Percentiles rank a stretch among this genome's conserved stretches.
Conservation (phyloP, 2,329 filamentous ascomycete species). For the Anisogramma anomala region DNA sequence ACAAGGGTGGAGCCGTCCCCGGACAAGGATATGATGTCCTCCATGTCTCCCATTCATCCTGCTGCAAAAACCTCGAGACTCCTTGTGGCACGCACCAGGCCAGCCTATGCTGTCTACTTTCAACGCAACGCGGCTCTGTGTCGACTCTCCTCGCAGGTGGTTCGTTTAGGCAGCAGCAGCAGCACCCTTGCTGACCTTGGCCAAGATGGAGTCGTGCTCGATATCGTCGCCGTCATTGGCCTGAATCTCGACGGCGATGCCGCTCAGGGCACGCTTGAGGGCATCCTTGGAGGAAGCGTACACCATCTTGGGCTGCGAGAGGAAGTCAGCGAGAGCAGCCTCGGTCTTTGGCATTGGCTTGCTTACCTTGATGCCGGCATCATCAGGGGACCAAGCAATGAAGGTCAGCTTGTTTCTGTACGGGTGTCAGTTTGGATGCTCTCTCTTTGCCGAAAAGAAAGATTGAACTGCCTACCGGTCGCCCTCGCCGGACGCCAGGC, state of each 20-base stretch:
- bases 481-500: constrained; percentile 59
- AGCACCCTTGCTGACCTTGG: constrained; percentile 52
- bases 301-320: constrained; percentile 66
- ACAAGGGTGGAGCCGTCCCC: constrained; percentile 9
- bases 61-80: constrained; percentile 2
- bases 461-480: constrained; percentile 41
- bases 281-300: constrained; percentile 84
- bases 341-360: neutral
- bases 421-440: constrained; percentile 15
- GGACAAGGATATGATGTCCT: constrained; percentile 3
- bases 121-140: constrained; percentile 10
- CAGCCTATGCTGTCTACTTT: constrained; percentile 7
- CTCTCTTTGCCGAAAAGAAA: constrained; percentile 8
- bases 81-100: neutral
- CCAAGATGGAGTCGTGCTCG: constrained; percentile 61
- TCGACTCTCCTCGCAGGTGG: neutral
- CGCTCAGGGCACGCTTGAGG: constrained; percentile 67
- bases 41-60: neutral
- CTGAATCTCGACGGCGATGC: constrained; percentile 66
- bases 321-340: constrained; percentile 13
- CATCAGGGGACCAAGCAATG: constrained; percentile 71
- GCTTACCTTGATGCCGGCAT: constrained; percentile 64
- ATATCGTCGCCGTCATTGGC: constrained; percentile 77
- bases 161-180: constrained; percentile 21
- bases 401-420: constrained; percentile 66